Evolutionary conservation across 2,329 filamentous ascomycete genomes (phyloP).

Genomic region (Colletotrichum sojae): DNA sequence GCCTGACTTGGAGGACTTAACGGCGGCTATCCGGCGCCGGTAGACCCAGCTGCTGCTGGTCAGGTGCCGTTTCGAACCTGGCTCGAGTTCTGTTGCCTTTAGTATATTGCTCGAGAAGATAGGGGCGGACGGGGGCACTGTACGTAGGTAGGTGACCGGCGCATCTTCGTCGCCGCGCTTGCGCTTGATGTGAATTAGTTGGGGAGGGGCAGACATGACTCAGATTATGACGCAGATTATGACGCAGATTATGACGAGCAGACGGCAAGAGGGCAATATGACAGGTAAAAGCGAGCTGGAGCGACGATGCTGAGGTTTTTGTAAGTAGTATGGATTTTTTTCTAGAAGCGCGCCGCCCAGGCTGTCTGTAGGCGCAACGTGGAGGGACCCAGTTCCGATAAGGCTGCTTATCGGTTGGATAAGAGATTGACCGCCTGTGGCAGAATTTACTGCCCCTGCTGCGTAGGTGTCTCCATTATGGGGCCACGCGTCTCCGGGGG

Average conservation of each 20-base stretch:
- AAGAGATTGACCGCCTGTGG: slow-evolving; percentile 13
- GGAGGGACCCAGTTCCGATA: slow-evolving; percentile 18
- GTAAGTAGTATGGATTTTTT: slow-evolving; percentile 29
- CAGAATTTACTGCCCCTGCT: slow-evolving; percentile 13
- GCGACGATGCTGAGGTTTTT: slow-evolving; percentile 10
- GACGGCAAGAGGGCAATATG: not conserved
- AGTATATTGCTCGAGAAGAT: not conserved
- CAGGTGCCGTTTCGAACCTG: slow-evolving; percentile 66
- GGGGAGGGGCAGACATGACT: slow-evolving; percentile 70
- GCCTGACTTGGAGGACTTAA: slow-evolving; percentile 46
- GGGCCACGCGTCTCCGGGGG: not conserved
- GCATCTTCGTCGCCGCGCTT: slow-evolving; percentile 68
- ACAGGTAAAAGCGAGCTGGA: not conserved
- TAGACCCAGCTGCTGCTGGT: slow-evolving; percentile 69
- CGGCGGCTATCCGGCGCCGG: slow-evolving; percentile 61
- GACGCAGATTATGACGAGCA: slow-evolving; percentile 5
- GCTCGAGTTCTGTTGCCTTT: slow-evolving; percentile 62
- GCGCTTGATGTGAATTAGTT: slow-evolving; percentile 73
- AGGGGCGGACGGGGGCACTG: slow-evolving; percentile 42
- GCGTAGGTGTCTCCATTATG: too few relatives aligned
- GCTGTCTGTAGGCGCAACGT: slow-evolving; percentile 1
- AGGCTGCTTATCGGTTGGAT: slow-evolving; percentile 26
- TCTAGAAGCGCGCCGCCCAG: slow-evolving; percentile 15
- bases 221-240: slow-evolving; percentile 50
- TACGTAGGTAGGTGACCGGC: slow-evolving; percentile 70